Evolutionary conservation across 176 grass and related monocot genomes (phyloP).

Genomic region (Rhynchospora tenuis): DNA sequence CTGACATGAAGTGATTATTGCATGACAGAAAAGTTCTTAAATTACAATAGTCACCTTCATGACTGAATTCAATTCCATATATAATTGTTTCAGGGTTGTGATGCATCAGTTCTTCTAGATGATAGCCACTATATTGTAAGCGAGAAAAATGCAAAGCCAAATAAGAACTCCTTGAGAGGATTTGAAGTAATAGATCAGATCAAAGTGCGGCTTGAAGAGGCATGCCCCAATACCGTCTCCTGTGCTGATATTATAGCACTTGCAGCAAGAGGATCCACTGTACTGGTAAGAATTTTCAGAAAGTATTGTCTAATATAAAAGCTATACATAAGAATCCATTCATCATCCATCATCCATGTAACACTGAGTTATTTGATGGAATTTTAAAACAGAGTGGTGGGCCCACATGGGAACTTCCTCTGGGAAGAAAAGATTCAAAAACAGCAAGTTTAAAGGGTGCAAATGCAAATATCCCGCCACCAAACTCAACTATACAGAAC

Average conservation of each 20-base stretch:
- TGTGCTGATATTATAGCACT: slow-evolving; percentile 70
- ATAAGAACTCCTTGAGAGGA: slow-evolving; percentile 75
- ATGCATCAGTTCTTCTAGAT: slow-evolving; percentile 73
- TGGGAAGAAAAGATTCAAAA: slow-evolving; percentile 85
- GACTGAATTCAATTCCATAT: neutral
- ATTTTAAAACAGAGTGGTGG: slow-evolving; percentile 53
- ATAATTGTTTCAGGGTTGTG: slow-evolving; percentile 57
- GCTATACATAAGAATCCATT: neutral
- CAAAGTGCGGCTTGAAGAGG: slow-evolving; percentile 65
- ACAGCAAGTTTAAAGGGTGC: slow-evolving; percentile 67
- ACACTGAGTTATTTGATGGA: neutral
- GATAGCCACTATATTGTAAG: slow-evolving; percentile 35
- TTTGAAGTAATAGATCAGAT: slow-evolving; percentile 79
- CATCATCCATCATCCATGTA: neutral
- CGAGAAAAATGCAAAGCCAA: slow-evolving; percentile 65
- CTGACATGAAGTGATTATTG: neutral
- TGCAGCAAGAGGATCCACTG: slow-evolving; percentile 60
- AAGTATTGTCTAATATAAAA: slow-evolving; percentile 2
- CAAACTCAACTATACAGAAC: slow-evolving; percentile 60
- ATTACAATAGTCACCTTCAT: neutral
- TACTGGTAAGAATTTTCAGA: slow-evolving; percentile 39
- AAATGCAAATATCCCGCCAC: slow-evolving; percentile 78
- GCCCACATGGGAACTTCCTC: slow-evolving; percentile 68
- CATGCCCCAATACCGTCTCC: slow-evolving; percentile 64
- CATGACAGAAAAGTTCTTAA: neutral